These are phyloP conservation scores for Bipolaris cookei DNA, from an alignment of 2,329 filamentous ascomycete genomes.

Conservation along the genomic window DNA sequence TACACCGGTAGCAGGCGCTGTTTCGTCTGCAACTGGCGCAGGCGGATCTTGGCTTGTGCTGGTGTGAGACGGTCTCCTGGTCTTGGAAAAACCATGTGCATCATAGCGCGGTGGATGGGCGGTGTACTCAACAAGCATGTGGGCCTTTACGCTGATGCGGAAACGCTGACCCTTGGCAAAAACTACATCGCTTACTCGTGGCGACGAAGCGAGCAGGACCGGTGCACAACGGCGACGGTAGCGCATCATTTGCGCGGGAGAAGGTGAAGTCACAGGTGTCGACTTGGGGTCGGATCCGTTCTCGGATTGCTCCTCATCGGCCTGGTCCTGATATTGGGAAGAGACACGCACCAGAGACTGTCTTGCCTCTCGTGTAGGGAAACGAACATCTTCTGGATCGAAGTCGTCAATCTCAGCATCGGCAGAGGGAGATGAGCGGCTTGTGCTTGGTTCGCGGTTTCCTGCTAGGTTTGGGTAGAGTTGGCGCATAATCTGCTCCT, in stretches of 20 bases:
- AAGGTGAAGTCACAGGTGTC: conserved; percentile 38
- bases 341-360: conserved; percentile 20
- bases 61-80: conserved; percentile 21
- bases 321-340: conserved; percentile 29
- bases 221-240: conserved; percentile 58
- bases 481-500: conserved; percentile 56
- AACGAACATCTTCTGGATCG: conserved; percentile 48
- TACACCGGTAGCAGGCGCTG: conserved; percentile 6
- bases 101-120: conserved; percentile 55
- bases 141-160: conserved; percentile 53
- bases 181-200: conserved; percentile 55
- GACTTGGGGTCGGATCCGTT: conserved; percentile 42
- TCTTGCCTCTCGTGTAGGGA: conserved; percentile 32
- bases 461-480: conserved; percentile 54
- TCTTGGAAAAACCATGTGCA: conserved; percentile 46
- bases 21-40: conserved; percentile 7
- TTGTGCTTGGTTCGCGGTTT: conserved; percentile 15
- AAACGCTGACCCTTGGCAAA: conserved; percentile 52
- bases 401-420: conserved; percentile 48
- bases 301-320: conserved; percentile 25
- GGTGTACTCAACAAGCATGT: conserved; percentile 51
- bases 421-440: conserved; percentile 18
- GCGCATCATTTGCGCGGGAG: conserved; percentile 49
- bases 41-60: conserved; percentile 7
- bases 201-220: conserved; percentile 52